Base-by-base conservation (phyloP, 148 eudicot genomes). In the Cornus kousa region DNA sequence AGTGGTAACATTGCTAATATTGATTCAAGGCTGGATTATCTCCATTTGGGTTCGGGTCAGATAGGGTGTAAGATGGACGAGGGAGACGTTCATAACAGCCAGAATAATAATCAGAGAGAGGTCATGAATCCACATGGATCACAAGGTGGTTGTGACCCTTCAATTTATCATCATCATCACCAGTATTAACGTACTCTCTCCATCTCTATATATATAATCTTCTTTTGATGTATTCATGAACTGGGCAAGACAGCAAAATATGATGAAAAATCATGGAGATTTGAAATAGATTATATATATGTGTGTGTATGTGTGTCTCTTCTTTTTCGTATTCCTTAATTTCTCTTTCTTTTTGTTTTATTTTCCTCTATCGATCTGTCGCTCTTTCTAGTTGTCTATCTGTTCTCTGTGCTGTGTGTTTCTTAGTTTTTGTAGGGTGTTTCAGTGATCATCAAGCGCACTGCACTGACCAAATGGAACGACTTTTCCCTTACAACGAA, bases 11-110 rank as follows among this genome's bases (percentile, higher is more conserved):
- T 87, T 33, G 86, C 75, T 2, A 87, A 89, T 31, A 75, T 91
- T 24, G 92, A 91, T 84, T 87, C 97, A 33, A 91, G 95, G 72
- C 80, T 93, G 92, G 97, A 91, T 64, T 93, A 91, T 80, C 78
- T 93, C 75, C 87, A 91, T 65, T 86, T 93, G 7, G 93, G 3
- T 53, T 53, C 59, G 19, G 59, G 4, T 53, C 59, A 53, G 19
- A 14, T 48, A 9, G 53, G 53, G 53, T 48, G 59, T 53, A 82
- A 80, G 57, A 78, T 83, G 50, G 83, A 80, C 33, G 88, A 82
- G n/a, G 83, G 80, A 31, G 79, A 80, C 0, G 84, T 43, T 43
- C 48, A 76, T 5, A 70, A 71, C 35, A 37, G 72, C 74, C 72
- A 76, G 0, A 74, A 74, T 67, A 77, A 77, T 71, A 77, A 77